Percentiles rank a stretch among this genome's conserved stretches.
Evolutionary conservation across 164 flowering plant species (phyloP).

Genomic region (Akebia trifoliata): DNA sequence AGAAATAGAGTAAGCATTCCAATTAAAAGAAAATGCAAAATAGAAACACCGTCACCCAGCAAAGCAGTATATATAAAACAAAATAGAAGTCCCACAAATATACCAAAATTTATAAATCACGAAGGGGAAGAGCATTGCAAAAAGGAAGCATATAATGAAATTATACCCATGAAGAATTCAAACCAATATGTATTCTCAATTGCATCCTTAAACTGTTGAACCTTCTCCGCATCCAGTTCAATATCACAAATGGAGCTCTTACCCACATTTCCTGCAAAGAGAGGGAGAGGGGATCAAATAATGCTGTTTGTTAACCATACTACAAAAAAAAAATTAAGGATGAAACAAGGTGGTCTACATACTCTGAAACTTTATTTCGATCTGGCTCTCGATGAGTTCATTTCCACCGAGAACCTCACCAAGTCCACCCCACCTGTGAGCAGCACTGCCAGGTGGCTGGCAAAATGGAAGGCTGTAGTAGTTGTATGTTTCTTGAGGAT

Average conservation of each 20-base stretch:
- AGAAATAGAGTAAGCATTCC: constrained; percentile 5
- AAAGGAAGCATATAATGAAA: constrained; percentile 8
- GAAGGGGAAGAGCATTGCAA: background rate
- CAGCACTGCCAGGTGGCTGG: constrained; percentile 45
- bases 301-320: background rate
- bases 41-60: background rate
- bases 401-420: constrained; percentile 99
- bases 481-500: constrained; percentile 99
- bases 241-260: constrained; percentile 60
- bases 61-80: background rate
- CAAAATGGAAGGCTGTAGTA: constrained; percentile 97
- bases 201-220: constrained; percentile 89
- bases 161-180: constrained; percentile 97
- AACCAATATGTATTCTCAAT: constrained; percentile 91
- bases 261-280: constrained; percentile 73
- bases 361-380: constrained; percentile 80
- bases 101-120: background rate
- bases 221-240: constrained; percentile 71
- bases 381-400: constrained; percentile 93
- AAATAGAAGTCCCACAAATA: background rate
- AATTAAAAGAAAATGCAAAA: constrained; percentile 8
- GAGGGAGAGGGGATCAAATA: no score
- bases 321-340: background rate
- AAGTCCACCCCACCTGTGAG: constrained; percentile 99
- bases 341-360: constrained; percentile 19